Evolutionary conservation across 176 grass and related monocot genomes (phyloP), one percentile per base, ranked within the genome.

Genomic region (Oryza meridionalis): DNA sequence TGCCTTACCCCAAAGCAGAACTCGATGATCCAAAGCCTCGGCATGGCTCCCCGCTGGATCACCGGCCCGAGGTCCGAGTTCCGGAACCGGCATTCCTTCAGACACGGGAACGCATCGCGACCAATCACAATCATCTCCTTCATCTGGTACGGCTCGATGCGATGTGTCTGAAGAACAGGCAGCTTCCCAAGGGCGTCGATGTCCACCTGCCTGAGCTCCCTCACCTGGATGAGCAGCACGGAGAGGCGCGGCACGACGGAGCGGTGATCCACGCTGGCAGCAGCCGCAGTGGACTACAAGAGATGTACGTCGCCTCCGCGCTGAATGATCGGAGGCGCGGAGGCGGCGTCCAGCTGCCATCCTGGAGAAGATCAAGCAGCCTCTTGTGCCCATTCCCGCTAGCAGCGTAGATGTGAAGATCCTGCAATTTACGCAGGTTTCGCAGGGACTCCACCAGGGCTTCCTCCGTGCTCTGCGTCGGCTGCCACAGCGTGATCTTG

Each of bases 51-150:
- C 0, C 3, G 38, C 7, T 17, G 24, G 24, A 78, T 65, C 61
- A 66, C 61, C 14, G 76, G 76, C 24, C 22, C 76, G 3, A 66
- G 37, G 76, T 78, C 76, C 0, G 61, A 65, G 61, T 66, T 5
- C 14, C 61, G 7, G 76, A 78, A 45, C 76, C 76, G 45, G 40
- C 61, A 65, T 62, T 78, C 76, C 38, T n/a, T 31, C 40, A 78
- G 61, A 8, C 76, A 40, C 22, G 38, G 61, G 76, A 78, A 78
- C 38, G 76, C 13, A 2, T 24, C 61, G 4, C 76, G 25, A 9
- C 24, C 5, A 4, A 78, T 24, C n/a, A 31, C 61, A 25, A 46
- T 24, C 61, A 22, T 3, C 38, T 78, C 76, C 38, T 17, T 65
- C 1, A 2, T 65, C 8, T 13, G 13, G 14, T 78, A 45, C 14